A percentile compares a stretch with the other conserved stretches of the same genome.
These are phyloP conservation scores for Beta macrorhiza DNA, from an alignment of 179 eudicot species.

Conservation along the genomic window DNA sequence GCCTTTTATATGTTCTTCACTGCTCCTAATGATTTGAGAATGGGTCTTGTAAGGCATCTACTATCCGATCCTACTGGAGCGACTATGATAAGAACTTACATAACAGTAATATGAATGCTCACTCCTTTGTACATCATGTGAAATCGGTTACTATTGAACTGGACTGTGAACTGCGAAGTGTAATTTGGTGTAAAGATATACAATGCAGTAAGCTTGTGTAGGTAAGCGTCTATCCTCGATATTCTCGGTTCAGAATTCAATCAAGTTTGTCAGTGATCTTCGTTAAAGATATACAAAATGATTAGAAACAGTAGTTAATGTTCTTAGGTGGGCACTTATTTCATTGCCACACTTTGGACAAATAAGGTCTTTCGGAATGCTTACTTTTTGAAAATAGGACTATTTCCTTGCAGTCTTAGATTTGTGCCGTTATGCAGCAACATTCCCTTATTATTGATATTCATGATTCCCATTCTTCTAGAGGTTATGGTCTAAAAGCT, in stretches of 20 bases:
- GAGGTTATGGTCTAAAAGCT: no score
- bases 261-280: background rate
- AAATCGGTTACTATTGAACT: background rate
- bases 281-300: background rate
- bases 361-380: no score
- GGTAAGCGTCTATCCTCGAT: background rate
- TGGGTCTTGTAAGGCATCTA: conserved; percentile 72
- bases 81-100: conserved; percentile 73
- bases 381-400: no score
- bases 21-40: conserved; percentile 83
- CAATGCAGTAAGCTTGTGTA: conserved; percentile 8
- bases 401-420: no score
- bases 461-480: no score
- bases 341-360: no score
- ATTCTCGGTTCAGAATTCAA: background rate
- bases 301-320: no score
- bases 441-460: no score
- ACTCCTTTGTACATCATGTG: background rate
- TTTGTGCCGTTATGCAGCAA: no score
- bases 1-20: conserved; percentile 88
- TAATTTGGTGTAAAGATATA: conserved; percentile 13
- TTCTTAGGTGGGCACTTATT: no score
- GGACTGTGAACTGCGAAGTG: background rate
- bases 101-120: conserved; percentile 33
- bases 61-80: conserved; percentile 93